Evolutionary conservation across 106 monocot species (phyloP), one percentile per base, ranked within the genome.

Genomic region (Dendrobium officinale): DNA sequence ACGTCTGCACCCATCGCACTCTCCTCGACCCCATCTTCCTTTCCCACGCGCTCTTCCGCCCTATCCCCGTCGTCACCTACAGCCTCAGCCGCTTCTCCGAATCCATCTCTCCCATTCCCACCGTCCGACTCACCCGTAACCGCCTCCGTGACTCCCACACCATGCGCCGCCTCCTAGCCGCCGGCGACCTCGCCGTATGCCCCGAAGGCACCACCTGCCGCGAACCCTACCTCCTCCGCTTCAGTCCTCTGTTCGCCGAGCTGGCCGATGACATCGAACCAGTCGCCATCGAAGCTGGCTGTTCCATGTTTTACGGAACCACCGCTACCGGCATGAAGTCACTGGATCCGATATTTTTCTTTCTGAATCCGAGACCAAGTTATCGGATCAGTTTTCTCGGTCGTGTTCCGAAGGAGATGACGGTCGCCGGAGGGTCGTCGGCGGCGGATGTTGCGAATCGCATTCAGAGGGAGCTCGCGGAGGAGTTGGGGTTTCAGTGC

Each of bases 181-280:
- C 91, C 56, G 96, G 93, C 0, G 91, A 96, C 58, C 81, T 97
- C 9, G 90, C 84, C 13, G 91, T 97, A 0, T 97, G 94, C 86
- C 94, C 97, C 1, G 97, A 97, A 80, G 97, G 97, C 9, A 92
- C 95, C 47, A 91, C 91, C 0, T 91, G 91, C 79, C 58, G 91
- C 31, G 91, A 91, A 73, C 91, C 88, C 1, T 91, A 83, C 31
- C 83, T 91, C 0, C 82, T 88, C 29, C 54, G 91, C 22, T 91
- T 91, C 85, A 88, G 88, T 77, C 85, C 88, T 0, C 55, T 91
- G 75, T 91, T 91, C 47, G 88, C 87, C 0, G 88, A 91, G 79
- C 55, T 91, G 20, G 42, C 83, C 0, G 74, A 83, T 11, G 61
- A 85, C 1, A 76, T 87, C 24, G 80, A 83, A 7, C 88, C 91